Evolutionary conservation across 768 basidiomycete species (phyloP), one percentile per base, ranked within the genome.

Genomic region (Leccinum disarticulatum): DNA sequence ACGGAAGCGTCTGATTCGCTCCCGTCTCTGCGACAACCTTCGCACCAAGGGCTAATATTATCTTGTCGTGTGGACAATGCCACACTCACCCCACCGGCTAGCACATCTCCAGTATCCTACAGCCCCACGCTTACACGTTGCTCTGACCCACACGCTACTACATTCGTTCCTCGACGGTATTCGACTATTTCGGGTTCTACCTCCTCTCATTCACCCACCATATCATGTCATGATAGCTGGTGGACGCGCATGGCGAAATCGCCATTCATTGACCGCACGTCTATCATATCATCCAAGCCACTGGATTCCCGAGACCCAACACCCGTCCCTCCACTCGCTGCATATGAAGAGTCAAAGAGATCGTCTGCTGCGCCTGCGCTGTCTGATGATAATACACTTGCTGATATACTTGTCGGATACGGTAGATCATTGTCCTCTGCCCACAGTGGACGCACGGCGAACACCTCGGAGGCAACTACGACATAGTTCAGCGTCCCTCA

Each of bases 291-390:
- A 57, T 68, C 60, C 66, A 72, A 54, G 60, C 64, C 50, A 49
- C 69, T 79, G 14, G 87, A 91, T 22, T 83, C 93, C 67, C 83
- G 90, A 22, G 93, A 95, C 73, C 93, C 93, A 1, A 86, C 87
- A 54, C 90, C 91, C 1, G 83, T 84, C 4, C 92, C 92, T 0
- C 78, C 79, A 13, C 78, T 93, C 5, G 76, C 78, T 49, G 74
- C 83, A 3, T 85, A 90, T 55, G 81, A 84, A 57, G 84, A 89
- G 33, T 64, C 64, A 15, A 66, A 64, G 13, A 66, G 69, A 51
- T n/a, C 50, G 9, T 31, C 61, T 11, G 52, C 55, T 14, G 51
- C 56, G 17, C 66, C 63, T 35, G 62, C 60, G 4, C 48, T 61
- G 33, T 69, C 68, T 13, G 55, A 57, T 50, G 56, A 55, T 51